phyloP scores from a whole-genome alignment of 2,329 filamentous ascomycete species.

The Lachnellula subtilissima region DNA sequence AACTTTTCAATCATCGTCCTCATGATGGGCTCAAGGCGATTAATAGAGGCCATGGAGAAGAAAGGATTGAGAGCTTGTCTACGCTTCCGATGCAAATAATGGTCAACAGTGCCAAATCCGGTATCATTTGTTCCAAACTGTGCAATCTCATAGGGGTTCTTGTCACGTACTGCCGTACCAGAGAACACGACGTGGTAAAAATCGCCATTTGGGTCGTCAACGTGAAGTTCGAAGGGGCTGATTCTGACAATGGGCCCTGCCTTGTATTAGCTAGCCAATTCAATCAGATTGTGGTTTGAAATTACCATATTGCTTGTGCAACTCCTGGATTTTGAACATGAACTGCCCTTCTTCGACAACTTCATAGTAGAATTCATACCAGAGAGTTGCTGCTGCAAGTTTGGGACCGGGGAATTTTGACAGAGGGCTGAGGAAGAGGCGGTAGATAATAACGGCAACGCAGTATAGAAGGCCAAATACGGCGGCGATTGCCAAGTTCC shows the following conservation, averaged over 20 bases:
- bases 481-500: background rate
- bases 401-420: constrained; percentile 28
- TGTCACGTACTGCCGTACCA: constrained; percentile 1
- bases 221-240: constrained; percentile 5
- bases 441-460: constrained; percentile 9
- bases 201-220: constrained; percentile 4
- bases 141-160: constrained; percentile 4
- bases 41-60: constrained; percentile 18
- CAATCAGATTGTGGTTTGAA: background rate
- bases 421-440: constrained; percentile 31
- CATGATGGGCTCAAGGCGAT: constrained; percentile 19
- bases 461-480: background rate
- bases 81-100: constrained; percentile 21
- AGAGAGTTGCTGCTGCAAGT: constrained; percentile 20
- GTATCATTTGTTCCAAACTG: constrained; percentile 7
- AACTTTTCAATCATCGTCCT: constrained; percentile 17
- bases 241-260: constrained; percentile 7
- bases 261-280: background rate
- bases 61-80: constrained; percentile 22
- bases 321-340: constrained; percentile 7
- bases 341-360: constrained; percentile 15
- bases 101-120: constrained; percentile 20
- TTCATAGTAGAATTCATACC: constrained; percentile 27
- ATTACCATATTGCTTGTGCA: constrained; percentile 15
- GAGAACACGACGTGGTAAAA: constrained; percentile 5